Evolutionary conservation across 768 basidiomycete genomes (phyloP), one percentile per base, ranked within the genome.

Genomic region (Suillus ampliporus): DNA sequence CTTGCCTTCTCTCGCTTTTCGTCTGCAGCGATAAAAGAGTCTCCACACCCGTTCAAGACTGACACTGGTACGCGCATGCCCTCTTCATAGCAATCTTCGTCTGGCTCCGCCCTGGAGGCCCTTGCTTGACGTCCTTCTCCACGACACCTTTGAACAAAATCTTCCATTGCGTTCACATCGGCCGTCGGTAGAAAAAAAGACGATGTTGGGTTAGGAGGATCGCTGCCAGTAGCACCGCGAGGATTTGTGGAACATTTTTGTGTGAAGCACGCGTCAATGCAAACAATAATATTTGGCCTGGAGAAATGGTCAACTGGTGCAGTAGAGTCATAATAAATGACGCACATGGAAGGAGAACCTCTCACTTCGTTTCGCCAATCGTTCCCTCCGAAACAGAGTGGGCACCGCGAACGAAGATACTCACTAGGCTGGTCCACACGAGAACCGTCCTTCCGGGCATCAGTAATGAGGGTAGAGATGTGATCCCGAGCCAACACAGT

Each of bases 261-360:
- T 26, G 69, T 75, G 51, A 79, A 78, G 62, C 73, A 75, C 1
- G 70, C 72, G 64, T 79, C 77, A 14, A 74, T n/a, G 52, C 74
- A 77, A 4, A 76, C 71, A 35, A 76, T 65, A 13, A 68, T 58
- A 65, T 77, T 72, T 44, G 62, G 57, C 11, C 72, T 72, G 37
- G 2, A n/a, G n/a, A 59, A 43, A 53, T 57, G 21, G 31, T 53
- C 13, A 53, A 53, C 6, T 21, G 34, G 4, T 53, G 52, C 13
- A 8, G 51, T 35, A 53, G 52, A n/a, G n/a, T 53, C 13, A n/a
- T 52, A 52, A 53, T 2, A 53, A 53, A 53, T 53, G 4, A 35
- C 4, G 0, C 14, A 53, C 51, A 53, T 35, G 13, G 51, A 7
- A 35, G 13, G 51, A 35, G 51, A 53, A 53, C 4, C 51, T 53